Conservation (phyloP, 169 alveolate species). For the Toxoplasma gondii region DNA sequence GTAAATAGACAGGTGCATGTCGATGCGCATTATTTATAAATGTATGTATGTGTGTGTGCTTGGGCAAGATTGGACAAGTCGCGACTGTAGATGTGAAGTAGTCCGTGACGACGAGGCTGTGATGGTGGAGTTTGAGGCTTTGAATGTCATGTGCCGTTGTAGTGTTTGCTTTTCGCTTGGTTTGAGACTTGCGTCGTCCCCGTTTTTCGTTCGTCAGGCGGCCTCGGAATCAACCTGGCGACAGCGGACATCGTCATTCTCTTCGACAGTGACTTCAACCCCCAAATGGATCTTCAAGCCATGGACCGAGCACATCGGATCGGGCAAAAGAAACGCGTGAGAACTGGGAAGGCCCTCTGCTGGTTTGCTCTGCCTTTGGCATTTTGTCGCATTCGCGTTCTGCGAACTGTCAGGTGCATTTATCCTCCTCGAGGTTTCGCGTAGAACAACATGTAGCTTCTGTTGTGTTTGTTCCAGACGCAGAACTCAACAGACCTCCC, state of each 20-base stretch:
- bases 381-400: too few species aligned
- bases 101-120: too few species aligned
- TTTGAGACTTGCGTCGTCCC: background rate
- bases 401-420: too few species aligned
- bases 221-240: conserved; percentile 93
- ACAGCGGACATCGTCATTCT: conserved; percentile 94
- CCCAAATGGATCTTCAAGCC: conserved; percentile 92
- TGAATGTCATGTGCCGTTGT: background rate
- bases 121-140: background rate
- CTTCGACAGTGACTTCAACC: conserved; percentile 95
- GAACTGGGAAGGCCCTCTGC: conserved; percentile 3
- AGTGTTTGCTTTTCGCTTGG: background rate
- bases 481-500: too few species aligned
- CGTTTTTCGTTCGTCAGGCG: conserved; percentile 80
- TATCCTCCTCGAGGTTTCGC: too few species aligned
- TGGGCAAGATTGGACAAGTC: too few species aligned
- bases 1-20: too few species aligned
- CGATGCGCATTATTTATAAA: too few species aligned
- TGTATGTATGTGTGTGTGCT: too few species aligned
- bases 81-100: too few species aligned
- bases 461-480: too few species aligned
- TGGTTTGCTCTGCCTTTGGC: background rate
- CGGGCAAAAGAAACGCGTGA: conserved; percentile 91
- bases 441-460: background rate
- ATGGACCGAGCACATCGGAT: conserved; percentile 95